Conservation (phyloP, 2,329 filamentous ascomycete genomes). For the Anisogramma anomala region DNA sequence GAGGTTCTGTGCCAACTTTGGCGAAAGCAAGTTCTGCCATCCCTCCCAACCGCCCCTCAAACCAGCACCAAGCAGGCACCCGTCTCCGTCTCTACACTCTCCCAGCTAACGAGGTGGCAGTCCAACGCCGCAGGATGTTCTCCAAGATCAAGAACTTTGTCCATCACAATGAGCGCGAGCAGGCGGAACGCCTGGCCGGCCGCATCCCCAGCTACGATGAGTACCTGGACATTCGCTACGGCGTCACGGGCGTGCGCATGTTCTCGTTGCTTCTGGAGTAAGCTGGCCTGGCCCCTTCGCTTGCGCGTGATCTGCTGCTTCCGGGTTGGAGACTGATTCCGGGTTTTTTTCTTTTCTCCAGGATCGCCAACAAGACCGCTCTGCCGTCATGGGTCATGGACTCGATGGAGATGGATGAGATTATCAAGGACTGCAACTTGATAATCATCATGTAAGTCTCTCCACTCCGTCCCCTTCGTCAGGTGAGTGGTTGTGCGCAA, state of each 20-base stretch:
- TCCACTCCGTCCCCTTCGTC: too few species aligned
- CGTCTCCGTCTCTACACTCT: too few species aligned
- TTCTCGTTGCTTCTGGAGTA: slow-evolving; percentile 16
- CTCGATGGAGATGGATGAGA: slow-evolving; percentile 14
- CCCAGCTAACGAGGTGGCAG: not conserved
- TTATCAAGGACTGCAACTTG: slow-evolving; percentile 15
- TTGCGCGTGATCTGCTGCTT: not conserved
- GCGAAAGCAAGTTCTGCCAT: slow-evolving; percentile 10
- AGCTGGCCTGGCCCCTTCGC: not conserved
- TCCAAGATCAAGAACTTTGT: slow-evolving; percentile 15
- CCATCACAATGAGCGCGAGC: slow-evolving; percentile 13
- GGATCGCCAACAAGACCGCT: slow-evolving; percentile 9
- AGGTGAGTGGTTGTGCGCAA: too few species aligned
- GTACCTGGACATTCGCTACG: slow-evolving; percentile 15
- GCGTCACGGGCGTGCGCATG: slow-evolving; percentile 16
- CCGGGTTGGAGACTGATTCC: too few species aligned
- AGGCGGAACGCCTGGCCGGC: slow-evolving; percentile 14
- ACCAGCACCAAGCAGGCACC: too few species aligned
- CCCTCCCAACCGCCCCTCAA: too few species aligned
- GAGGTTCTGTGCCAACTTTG: slow-evolving; percentile 12
- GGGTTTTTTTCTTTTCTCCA: not conserved
- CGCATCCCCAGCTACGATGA: slow-evolving; percentile 13
- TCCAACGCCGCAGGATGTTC: slow-evolving; percentile 14
- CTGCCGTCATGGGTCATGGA: slow-evolving; percentile 15
- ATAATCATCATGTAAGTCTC: slow-evolving; percentile 18